These are phyloP conservation scores for Amaranthus hypochondriacus DNA, from an alignment of 148 eudicot species.

Conservation along the genomic window DNA sequence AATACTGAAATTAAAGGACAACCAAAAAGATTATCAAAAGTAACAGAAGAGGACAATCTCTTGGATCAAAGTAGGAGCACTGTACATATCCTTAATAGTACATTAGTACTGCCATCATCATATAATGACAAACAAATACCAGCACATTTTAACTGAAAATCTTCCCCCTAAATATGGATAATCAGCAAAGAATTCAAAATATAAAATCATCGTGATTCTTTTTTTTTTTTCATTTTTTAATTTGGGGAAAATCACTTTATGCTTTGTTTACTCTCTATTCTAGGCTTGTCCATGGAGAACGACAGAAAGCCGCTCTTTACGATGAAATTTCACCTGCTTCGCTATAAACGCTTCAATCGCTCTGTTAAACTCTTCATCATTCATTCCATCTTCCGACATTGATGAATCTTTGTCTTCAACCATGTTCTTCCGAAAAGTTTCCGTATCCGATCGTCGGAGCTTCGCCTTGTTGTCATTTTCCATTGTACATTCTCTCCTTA, in stretches of 20 bases:
- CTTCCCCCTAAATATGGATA: too few relatives aligned
- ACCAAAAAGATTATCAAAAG: not conserved
- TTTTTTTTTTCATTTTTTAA: not conserved
- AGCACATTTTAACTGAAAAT: not conserved
- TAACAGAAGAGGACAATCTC: constrained; percentile 3
- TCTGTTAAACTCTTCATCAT: constrained; percentile 66
- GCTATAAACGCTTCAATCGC: constrained; percentile 77
- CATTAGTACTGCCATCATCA: too few relatives aligned
- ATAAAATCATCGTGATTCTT: not conserved
- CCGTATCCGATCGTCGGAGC: constrained; percentile 58
- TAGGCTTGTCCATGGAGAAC: constrained; percentile 38
- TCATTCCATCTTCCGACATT: constrained; percentile 42
- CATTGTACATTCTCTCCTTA: constrained; percentile 10
- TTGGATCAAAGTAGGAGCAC: constrained; percentile 15
- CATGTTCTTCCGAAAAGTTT: constrained; percentile 25
- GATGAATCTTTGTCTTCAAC: constrained; percentile 18
- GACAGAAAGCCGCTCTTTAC: constrained; percentile 57
- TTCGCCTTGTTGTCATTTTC: constrained; percentile 13
- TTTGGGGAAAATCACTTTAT: not conserved
- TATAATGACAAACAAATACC: constrained; percentile 19
- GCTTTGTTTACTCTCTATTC: not conserved
- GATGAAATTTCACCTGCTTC: constrained; percentile 65
- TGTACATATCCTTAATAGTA: too few relatives aligned
- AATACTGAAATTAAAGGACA: too few relatives aligned
- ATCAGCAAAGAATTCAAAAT: not conserved